A percentile compares a stretch with the other conserved stretches of the same genome.
These are phyloP conservation scores for Lignosus rhinocerotis DNA, from an alignment of 1,284 basidiomycete genomes.

Conservation along the genomic window DNA sequence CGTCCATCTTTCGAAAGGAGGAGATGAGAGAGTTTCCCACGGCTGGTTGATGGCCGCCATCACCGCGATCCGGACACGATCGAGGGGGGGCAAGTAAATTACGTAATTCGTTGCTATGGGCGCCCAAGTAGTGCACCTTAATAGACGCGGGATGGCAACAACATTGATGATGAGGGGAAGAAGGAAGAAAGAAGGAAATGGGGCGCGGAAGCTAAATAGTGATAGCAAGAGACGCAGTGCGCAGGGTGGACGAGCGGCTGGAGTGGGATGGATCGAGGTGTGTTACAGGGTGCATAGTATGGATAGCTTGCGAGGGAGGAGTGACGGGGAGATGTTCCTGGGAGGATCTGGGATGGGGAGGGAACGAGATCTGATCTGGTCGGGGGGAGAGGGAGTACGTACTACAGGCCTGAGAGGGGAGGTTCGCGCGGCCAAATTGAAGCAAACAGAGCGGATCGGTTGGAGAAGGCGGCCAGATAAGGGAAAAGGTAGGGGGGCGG, in stretches of 20 bases:
- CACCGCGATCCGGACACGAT: too few species aligned
- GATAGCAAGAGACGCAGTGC: too few species aligned
- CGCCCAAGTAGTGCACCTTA: too few species aligned
- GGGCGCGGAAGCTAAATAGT: too few species aligned
- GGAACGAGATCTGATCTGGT: neutral
- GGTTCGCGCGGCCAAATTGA: neutral
- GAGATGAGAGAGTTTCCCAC: too few species aligned
- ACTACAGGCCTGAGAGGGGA: constrained; percentile 4
- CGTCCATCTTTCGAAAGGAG: too few species aligned
- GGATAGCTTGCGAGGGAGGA: neutral
- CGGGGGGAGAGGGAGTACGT: neutral
- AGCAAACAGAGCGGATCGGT: constrained; percentile 16
- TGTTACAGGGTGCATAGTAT: neutral
- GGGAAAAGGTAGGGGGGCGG: constrained; percentile 3
- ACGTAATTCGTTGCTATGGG: too few species aligned
- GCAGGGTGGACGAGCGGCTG: neutral
- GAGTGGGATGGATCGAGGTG: neutral
- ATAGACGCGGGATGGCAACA: too few species aligned
- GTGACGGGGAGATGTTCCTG: constrained; percentile 8
- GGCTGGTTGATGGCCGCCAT: too few species aligned
- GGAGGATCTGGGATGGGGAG: neutral
- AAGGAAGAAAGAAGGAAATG: too few species aligned
- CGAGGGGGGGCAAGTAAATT: too few species aligned
- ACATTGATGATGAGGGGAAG: too few species aligned
- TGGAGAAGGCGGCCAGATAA: constrained; percentile 18